Percentiles rank a stretch among this genome's conserved stretches.
Evolutionary conservation across 768 basidiomycete genomes (phyloP).

Genomic region (Candolleomyces aberdarensis): DNA sequence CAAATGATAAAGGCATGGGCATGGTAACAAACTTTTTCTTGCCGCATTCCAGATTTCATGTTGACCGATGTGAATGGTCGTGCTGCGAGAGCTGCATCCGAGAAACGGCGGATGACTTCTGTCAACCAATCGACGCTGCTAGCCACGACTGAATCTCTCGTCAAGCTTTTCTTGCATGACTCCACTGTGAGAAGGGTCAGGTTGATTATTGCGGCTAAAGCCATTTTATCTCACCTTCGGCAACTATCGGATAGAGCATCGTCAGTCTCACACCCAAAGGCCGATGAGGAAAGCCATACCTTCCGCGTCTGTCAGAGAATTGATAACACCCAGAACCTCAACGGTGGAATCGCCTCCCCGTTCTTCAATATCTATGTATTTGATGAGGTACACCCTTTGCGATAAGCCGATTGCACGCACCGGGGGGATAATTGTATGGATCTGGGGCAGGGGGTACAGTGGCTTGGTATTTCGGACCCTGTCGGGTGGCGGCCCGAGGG

Average conservation of each 20-base stretch:
- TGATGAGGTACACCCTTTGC: neutral
- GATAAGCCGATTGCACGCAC: constrained; percentile 20
- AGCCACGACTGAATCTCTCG: constrained; percentile 48
- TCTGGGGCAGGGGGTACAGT: constrained; percentile 48
- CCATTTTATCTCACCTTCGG: constrained; percentile 46
- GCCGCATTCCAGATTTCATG: constrained; percentile 54
- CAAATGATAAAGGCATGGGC: neutral
- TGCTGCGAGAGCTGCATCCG: constrained; percentile 59
- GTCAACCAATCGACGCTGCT: constrained; percentile 79
- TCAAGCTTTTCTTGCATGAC: constrained; percentile 55
- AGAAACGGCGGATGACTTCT: constrained; percentile 69
- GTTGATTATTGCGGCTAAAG: neutral
- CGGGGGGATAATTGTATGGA: constrained; percentile 34
- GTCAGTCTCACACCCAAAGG: constrained; percentile 18
- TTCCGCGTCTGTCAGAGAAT: constrained; percentile 63
- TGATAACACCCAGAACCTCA: constrained; percentile 65
- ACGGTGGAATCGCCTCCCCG: constrained; percentile 68
- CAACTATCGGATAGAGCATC: constrained; percentile 35
- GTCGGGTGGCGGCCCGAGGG: constrained; percentile 88
- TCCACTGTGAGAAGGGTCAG: constrained; percentile 49
- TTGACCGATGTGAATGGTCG: constrained; percentile 59
- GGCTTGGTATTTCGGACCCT: constrained; percentile 85
- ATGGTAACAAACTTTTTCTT: constrained; percentile 55
- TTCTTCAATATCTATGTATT: constrained; percentile 56
- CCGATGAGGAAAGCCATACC: constrained; percentile 41